Base-by-base conservation (phyloP, 2,329 filamentous ascomycete genomes). In the Dactylellina leptospora region DNA sequence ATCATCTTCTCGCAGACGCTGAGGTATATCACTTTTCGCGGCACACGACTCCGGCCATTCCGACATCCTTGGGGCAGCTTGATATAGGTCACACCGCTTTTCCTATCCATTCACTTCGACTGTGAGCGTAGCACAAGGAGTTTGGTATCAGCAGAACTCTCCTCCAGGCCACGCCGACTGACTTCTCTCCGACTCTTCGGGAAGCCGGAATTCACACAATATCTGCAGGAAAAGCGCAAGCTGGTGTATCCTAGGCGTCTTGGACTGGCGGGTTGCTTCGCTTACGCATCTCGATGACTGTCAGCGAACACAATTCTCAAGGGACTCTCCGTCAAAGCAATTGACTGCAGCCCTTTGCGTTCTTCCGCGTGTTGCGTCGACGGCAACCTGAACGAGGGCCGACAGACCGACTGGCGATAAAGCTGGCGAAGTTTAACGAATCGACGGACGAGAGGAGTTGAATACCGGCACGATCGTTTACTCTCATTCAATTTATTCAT, bases 231-330 rank as follows among this genome's bases (percentile, higher is more conserved):
- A 10, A 22, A 64, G 53, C 45, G 33, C 53, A 54, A 64, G 48
- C 30, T 50, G 44, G 38, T 22, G 47, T 47, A 51, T 38, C 20
- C 53, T 20, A 4, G 61, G 68, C 48, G 45, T 45, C 25, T 63
- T 56, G 59, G 18, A 53, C 59, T 63, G 48, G 68, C 53, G 59
- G 59, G 30, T 51, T 8, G 47, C 30, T 59, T 72, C 59, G 54
- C 54, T 59, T 59, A 59, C 62, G 53, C 54, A 68, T 68, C 62
- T 72, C 59, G 68, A 72, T 72, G 68, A 72, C 54, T 53, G 53
- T 23, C 68, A 42, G 53, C 18, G 59, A 42, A 45, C 42, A 25
- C 48, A 53, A 58, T 20, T 58, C 50, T 30, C 56, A 72, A 53
- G 59, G 68, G 59, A 72, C 48, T 50, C 68, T 64, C 38, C 42